These are phyloP conservation scores for Xanthoconium purpureum DNA, from an alignment of 768 basidiomycete species.

Conservation along the genomic window DNA sequence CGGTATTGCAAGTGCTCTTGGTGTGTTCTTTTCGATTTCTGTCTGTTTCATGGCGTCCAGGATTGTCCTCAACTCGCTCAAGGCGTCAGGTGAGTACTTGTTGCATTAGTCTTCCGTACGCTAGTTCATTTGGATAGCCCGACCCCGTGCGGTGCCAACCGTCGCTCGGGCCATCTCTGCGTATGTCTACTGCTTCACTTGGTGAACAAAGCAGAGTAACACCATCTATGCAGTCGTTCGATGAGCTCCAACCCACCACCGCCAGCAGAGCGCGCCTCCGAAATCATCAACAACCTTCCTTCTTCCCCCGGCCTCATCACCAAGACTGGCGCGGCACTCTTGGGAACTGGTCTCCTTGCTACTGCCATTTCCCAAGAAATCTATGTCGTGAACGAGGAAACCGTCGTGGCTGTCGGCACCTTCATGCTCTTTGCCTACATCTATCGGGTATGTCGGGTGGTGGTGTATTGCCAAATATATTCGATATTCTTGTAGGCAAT, in stretches of 20 bases:
- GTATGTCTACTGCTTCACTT: constrained; percentile 36
- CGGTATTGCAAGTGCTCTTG: constrained; percentile 12
- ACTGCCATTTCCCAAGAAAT: constrained; percentile 96
- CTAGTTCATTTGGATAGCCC: constrained; percentile 36
- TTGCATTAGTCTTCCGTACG: not conserved
- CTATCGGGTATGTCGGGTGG: constrained; percentile 57
- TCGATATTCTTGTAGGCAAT: constrained; percentile 48
- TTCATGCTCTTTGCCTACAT: constrained; percentile 80
- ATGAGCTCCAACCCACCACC: constrained; percentile 67
- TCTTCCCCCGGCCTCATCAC: constrained; percentile 85
- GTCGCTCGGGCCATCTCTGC: constrained; percentile 44
- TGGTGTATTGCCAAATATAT: constrained; percentile 5
- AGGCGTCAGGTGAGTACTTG: constrained; percentile 50
- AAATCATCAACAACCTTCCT: constrained; percentile 85
- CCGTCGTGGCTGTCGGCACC: constrained; percentile 81
- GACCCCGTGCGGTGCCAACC: constrained; percentile 51
- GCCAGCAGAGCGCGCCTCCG: constrained; percentile 82
- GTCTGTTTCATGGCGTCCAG: constrained; percentile 57
- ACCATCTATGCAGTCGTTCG: constrained; percentile 47
- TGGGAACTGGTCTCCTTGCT: constrained; percentile 85
- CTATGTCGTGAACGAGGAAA: constrained; percentile 97
- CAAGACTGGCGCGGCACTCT: constrained; percentile 90
- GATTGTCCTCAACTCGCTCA: constrained; percentile 63
- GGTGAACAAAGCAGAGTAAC: constrained; percentile 6
- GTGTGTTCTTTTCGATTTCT: constrained; percentile 6